Conservation (phyloP, 2,329 filamentous ascomycete species). For the Beauveria bassiana region DNA sequence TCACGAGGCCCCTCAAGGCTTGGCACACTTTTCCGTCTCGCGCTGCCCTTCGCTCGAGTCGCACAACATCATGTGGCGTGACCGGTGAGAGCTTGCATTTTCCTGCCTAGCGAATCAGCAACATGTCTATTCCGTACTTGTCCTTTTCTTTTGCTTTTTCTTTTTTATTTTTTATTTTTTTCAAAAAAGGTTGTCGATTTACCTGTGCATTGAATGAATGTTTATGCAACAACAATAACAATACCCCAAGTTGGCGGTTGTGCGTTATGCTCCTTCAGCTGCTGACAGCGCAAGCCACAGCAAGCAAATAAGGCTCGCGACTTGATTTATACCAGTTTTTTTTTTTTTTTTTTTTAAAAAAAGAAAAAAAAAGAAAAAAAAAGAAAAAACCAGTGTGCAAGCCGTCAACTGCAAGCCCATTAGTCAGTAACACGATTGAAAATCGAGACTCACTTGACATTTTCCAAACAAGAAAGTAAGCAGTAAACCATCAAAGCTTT, state of each 20-base stretch:
- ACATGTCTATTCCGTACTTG: background rate
- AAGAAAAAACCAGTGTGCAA: background rate
- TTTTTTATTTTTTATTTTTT: too few relatives aligned
- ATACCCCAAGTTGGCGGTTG: too few relatives aligned
- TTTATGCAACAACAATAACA: background rate
- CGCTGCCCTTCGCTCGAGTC: background rate
- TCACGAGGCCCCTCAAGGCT: background rate
- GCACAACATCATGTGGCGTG: constrained; percentile 8
- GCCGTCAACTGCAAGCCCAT: background rate
- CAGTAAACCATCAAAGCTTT: background rate
- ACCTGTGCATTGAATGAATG: background rate
- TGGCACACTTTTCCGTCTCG: background rate
- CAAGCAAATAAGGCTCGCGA: background rate
- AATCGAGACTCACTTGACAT: background rate
- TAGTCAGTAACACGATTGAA: background rate
- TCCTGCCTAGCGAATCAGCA: background rate
- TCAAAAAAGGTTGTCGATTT: too few relatives aligned
- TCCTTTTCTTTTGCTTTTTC: background rate
- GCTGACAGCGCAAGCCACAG: background rate
- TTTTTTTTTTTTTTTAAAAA: too few relatives aligned
- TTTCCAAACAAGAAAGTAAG: background rate
- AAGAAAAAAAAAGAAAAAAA: too few relatives aligned
- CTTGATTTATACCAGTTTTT: too few relatives aligned
- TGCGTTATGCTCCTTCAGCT: background rate
- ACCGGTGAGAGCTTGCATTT: constrained; percentile 9